Conservation (phyloP, 2,329 filamentous ascomycete species). For the Fusarium compactum region DNA sequence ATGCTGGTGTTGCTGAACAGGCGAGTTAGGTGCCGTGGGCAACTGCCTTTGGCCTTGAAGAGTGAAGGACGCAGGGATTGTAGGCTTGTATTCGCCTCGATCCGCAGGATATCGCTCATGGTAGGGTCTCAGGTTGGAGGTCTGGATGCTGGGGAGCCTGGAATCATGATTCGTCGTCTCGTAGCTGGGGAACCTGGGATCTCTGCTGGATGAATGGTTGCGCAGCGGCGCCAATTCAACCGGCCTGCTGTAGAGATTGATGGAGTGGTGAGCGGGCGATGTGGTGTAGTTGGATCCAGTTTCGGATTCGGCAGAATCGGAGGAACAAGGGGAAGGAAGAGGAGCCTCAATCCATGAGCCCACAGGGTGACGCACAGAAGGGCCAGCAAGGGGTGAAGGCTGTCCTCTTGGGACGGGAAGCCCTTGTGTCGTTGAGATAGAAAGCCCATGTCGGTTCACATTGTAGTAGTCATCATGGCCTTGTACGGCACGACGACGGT, state of each 20-base stretch:
- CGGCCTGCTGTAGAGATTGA: constrained; percentile 54
- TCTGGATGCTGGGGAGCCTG: constrained; percentile 49
- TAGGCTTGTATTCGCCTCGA: constrained; percentile 12
- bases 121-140: constrained; percentile 25
- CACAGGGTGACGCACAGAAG: constrained; percentile 40
- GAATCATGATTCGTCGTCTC: neutral
- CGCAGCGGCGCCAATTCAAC: constrained; percentile 58
- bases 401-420: constrained; percentile 31
- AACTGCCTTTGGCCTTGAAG: constrained; percentile 40
- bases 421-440: constrained; percentile 44
- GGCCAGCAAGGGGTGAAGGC: constrained; percentile 29
- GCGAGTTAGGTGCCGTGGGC: constrained; percentile 48
- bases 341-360: constrained; percentile 49
- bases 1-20: constrained; percentile 34
- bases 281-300: constrained; percentile 71
- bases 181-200: constrained; percentile 41
- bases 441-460: constrained; percentile 47
- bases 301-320: constrained; percentile 73
- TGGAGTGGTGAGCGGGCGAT: constrained; percentile 61
- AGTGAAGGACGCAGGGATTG: neutral
- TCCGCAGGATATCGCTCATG: constrained; percentile 1
- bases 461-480: constrained; percentile 41
- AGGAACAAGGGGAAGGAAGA: constrained; percentile 55
- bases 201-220: neutral
- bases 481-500: constrained; percentile 53